These are phyloP conservation scores for Scedosporium boydii DNA, from an alignment of 2,329 filamentous ascomycete species.

Conservation along the genomic window DNA sequence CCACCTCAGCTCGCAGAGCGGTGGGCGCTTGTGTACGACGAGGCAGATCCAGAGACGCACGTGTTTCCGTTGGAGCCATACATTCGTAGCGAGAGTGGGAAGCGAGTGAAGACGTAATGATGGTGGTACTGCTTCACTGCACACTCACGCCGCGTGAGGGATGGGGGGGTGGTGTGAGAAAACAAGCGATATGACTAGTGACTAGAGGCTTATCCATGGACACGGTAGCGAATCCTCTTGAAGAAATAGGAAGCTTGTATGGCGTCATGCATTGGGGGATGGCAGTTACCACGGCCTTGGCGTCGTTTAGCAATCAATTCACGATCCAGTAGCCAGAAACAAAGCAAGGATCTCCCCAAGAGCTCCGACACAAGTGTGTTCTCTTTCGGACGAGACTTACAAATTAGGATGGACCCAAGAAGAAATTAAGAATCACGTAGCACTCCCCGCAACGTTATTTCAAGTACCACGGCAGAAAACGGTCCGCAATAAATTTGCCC, in stretches of 20 bases:
- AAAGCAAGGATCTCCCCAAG: no score
- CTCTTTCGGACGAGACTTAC: no score
- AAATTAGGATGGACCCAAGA: no score
- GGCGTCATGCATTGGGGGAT: background rate
- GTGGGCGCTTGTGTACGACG: conserved; percentile 45
- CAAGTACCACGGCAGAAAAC: no score
- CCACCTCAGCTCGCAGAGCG: conserved; percentile 30
- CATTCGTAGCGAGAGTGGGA: conserved; percentile 7
- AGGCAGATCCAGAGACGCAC: conserved; percentile 37
- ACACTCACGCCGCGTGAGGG: background rate
- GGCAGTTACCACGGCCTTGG: background rate
- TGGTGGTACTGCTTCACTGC: background rate
- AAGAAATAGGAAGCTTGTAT: background rate
- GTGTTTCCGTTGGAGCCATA: conserved; percentile 47
- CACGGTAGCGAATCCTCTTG: background rate
- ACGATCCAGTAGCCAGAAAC: no score
- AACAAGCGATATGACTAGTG: no score
- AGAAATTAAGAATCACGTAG: no score
- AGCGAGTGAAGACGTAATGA: background rate
- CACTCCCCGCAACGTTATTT: no score
- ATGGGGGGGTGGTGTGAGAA: no score
- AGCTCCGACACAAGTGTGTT: no score
- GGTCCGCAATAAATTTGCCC: no score
- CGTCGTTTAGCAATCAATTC: background rate
- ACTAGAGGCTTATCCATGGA: background rate